These are phyloP conservation scores for Catharanthus roseus DNA, from an alignment of 257 asterid genomes.

Conservation along the genomic window DNA sequence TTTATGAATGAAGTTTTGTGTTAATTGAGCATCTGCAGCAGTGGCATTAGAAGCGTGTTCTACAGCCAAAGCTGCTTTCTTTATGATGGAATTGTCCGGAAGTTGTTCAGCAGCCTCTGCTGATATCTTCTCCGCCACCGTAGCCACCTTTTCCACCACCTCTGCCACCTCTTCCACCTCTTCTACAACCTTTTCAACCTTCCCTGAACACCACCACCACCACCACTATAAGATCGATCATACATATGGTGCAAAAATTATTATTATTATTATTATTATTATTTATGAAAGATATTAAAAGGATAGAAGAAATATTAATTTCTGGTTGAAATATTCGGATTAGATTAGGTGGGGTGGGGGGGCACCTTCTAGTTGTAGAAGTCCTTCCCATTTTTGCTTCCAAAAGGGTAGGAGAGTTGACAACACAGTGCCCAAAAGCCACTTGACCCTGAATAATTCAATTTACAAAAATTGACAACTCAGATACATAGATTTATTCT, in stretches of 20 bases:
- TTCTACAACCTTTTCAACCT: slow-evolving; percentile 37
- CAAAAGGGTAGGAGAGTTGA: slow-evolving; percentile 49
- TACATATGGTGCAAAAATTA: too few species aligned
- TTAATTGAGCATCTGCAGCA: slow-evolving; percentile 48
- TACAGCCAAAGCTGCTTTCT: slow-evolving; percentile 50
- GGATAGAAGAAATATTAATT: too few species aligned
- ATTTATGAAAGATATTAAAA: too few species aligned
- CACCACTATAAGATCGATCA: too few species aligned
- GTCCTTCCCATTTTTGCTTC: slow-evolving; percentile 44
- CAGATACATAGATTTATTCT: too few species aligned
- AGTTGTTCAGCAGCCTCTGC: slow-evolving; percentile 44
- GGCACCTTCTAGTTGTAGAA: slow-evolving; percentile 54
- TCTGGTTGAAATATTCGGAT: too few species aligned
- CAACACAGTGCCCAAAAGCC: slow-evolving; percentile 48
- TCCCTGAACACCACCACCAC: slow-evolving; percentile 32
- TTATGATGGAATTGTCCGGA: slow-evolving; percentile 48
- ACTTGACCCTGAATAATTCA: slow-evolving; percentile 53
- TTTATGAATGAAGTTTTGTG: slow-evolving; percentile 47
- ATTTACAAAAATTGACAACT: too few species aligned
- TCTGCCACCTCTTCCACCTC: slow-evolving; percentile 64
- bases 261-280: too few species aligned
- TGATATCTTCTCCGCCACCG: slow-evolving; percentile 39
- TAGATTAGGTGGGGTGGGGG: too few species aligned
- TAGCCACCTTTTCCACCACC: slow-evolving; percentile 57
- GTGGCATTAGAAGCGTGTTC: slow-evolving; percentile 41